Conservation (phyloP, 306 rosid genomes). For the Luffa acutangula region DNA sequence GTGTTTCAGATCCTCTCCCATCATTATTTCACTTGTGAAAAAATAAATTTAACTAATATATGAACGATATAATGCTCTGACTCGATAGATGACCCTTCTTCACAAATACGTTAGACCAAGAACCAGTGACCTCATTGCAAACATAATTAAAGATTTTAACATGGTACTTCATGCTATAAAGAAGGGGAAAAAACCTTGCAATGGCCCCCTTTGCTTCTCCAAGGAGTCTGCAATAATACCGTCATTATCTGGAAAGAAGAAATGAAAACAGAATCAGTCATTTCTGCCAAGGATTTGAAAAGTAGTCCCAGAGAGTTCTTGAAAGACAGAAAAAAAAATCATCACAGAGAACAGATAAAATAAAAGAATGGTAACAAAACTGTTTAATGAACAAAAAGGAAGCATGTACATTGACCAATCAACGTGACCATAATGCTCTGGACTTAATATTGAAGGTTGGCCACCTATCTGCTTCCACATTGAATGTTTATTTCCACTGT, state of each 20-base stretch:
- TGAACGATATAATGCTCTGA: too few relatives aligned
- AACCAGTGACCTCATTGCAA: not conserved
- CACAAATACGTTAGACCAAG: not conserved
- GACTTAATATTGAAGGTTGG: constrained; percentile 41
- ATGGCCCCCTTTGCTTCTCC: constrained; percentile 59
- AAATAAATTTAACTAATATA: too few relatives aligned
- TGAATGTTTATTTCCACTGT: constrained; percentile 46
- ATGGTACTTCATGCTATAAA: not conserved
- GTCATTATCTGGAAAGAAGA: constrained; percentile 56
- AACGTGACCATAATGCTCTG: constrained; percentile 34
- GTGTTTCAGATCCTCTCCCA: not conserved
- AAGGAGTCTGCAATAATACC: constrained; percentile 71
- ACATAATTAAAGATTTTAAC: too few relatives aligned
- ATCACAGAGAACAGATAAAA: not conserved
- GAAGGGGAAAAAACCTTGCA: constrained; percentile 42
- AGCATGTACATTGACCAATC: constrained; percentile 83
- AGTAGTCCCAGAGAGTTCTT: not conserved
- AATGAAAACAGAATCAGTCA: constrained; percentile 13
- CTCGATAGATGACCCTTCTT: too few relatives aligned
- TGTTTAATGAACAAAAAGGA: not conserved
- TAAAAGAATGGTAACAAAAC: not conserved
- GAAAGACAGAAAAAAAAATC: not conserved
- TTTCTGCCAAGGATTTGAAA: not conserved
- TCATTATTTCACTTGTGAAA: not conserved
- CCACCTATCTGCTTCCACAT: constrained; percentile 67